phyloP scores from a whole-genome alignment of 257 asterid genomes.

The Fraxinus cuspidata region DNA sequence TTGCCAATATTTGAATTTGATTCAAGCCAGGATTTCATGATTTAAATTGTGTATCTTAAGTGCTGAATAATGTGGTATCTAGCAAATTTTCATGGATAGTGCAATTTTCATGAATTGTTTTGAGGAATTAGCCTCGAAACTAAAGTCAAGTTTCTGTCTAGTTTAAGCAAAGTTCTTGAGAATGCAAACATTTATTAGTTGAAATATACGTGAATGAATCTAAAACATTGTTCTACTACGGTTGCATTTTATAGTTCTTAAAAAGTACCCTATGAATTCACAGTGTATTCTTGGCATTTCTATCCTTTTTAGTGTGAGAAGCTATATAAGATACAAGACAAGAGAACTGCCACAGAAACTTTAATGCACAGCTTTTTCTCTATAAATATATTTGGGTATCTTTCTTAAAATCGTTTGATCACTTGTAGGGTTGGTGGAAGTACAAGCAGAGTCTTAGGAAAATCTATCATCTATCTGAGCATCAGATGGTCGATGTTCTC shows the following conservation, averaged over 20 bases:
- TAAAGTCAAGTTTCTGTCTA: neutral
- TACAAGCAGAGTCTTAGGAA: neutral
- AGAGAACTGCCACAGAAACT: neutral
- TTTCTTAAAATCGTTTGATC: neutral
- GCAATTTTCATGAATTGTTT: conserved; percentile 6
- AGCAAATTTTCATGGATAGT: neutral
- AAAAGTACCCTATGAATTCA: neutral
- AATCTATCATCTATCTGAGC: neutral
- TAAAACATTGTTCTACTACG: neutral
- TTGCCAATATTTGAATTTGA: conserved; percentile 16
- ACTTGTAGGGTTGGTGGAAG: neutral
- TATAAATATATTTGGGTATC: neutral
- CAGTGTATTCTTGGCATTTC: neutral
- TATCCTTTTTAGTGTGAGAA: neutral
- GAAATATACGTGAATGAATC: conserved; percentile 15
- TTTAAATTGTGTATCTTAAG: neutral
- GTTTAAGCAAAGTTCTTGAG: conserved; percentile 15
- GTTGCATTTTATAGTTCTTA: conserved; percentile 1
- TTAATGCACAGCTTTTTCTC: neutral
- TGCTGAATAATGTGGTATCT: neutral
- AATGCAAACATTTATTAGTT: neutral
- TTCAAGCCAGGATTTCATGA: neutral
- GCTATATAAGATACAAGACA: too few relatives aligned
- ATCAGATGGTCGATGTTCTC: conserved; percentile 4
- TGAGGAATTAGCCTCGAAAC: neutral